phyloP scores from a whole-genome alignment of 805 yeast genomes.

The Starmerella apicola region DNA sequence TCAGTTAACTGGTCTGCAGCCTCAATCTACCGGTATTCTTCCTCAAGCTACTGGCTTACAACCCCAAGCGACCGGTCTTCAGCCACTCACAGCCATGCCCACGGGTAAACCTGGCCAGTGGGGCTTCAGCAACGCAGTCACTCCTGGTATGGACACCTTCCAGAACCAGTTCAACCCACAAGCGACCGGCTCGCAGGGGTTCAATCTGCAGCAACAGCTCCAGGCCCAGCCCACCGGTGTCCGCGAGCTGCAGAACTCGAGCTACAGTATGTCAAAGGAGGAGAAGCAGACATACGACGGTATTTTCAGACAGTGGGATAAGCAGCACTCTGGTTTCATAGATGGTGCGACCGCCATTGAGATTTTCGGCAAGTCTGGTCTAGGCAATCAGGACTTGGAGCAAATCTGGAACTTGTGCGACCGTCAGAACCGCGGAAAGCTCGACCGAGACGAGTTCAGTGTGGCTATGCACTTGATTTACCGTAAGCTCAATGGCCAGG shows the following conservation, averaged over 20 bases:
- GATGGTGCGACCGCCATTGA: conserved; percentile 74
- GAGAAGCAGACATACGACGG: conserved; percentile 79
- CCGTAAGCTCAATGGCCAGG: conserved; percentile 75
- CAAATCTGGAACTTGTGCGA: conserved; percentile 86
- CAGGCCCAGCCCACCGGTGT: conserved; percentile 3
- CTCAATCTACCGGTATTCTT: conserved; percentile 35
- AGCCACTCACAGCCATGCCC: conserved; percentile 29
- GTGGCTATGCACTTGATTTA: conserved; percentile 96
- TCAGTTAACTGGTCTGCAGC: conserved; percentile 28
- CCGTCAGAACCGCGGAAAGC: conserved; percentile 64
- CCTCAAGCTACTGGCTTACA: conserved; percentile 27
- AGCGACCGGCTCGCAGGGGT: conserved; percentile 20
- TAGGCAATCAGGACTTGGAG: conserved; percentile 74
- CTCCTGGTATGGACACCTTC: conserved; percentile 59
- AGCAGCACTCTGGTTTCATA: conserved; percentile 49
- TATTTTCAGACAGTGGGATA: conserved; percentile 81
- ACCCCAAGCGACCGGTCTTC: conserved; percentile 55
- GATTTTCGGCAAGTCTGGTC: conserved; percentile 83
- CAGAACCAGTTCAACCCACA: conserved; percentile 54
- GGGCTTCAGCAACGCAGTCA: conserved; percentile 64
- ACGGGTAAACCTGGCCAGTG: conserved; percentile 67
- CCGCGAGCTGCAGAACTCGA: conserved; percentile 10
- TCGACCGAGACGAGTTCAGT: conserved; percentile 82
- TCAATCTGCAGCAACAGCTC: conserved; percentile 17
- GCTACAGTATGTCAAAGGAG: conserved; percentile 71